phyloP scores from a whole-genome alignment of 148 eudicot species.

The Pouteria glomerata region DNA sequence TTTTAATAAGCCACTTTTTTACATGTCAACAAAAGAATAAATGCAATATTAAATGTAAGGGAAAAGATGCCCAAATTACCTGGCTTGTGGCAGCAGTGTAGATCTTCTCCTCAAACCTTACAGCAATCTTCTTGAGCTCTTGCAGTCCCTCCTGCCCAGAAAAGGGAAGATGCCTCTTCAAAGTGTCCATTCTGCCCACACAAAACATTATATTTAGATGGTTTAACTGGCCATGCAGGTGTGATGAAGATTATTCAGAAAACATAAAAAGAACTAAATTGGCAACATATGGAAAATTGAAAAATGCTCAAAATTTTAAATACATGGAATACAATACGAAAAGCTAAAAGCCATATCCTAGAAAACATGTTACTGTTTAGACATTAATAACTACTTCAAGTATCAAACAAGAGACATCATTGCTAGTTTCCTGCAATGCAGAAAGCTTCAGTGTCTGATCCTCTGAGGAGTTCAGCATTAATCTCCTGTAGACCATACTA shows the following conservation, averaged over 20 bases:
- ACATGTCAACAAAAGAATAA: not conserved
- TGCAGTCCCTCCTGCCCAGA: slow-evolving; percentile 72
- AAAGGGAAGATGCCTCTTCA: slow-evolving; percentile 76
- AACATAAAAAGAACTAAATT: not conserved
- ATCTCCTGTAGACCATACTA: not conserved
- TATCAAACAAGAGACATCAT: not conserved
- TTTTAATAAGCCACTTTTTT: not conserved
- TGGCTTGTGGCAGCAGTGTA: slow-evolving; percentile 73
- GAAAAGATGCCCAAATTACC: slow-evolving; percentile 31
- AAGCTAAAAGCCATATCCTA: not conserved
- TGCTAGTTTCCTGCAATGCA: not conserved
- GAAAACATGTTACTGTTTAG: slow-evolving; percentile 2
- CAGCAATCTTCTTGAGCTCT: slow-evolving; percentile 73
- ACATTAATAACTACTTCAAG: not conserved
- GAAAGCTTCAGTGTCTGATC: not conserved
- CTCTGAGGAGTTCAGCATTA: not conserved
- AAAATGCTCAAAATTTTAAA: not conserved
- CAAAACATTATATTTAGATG: not conserved
- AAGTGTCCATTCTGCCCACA: slow-evolving; percentile 56
- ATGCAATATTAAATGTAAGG: not conserved
- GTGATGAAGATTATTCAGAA: not conserved
- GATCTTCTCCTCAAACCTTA: slow-evolving; percentile 83
- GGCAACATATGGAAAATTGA: not conserved
- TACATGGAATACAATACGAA: not conserved
- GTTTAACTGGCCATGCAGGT: not conserved